These are phyloP conservation scores for Lachancea lanzarotensis DNA, from an alignment of 805 yeast genomes.

Conservation along the genomic window DNA sequence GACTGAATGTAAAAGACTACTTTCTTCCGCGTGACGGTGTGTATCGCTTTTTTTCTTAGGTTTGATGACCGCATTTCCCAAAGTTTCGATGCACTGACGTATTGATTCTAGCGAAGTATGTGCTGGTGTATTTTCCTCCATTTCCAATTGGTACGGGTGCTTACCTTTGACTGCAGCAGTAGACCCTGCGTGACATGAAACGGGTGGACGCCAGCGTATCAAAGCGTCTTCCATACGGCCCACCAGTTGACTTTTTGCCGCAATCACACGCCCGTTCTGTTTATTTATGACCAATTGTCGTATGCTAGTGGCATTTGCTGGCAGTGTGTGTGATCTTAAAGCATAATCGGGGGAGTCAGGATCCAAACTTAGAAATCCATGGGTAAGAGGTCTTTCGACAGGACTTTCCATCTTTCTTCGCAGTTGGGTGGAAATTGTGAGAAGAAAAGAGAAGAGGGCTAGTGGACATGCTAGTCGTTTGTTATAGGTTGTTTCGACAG, in stretches of 20 bases:
- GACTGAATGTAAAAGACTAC: neutral
- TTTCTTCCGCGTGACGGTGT: neutral
- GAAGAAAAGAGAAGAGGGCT: neutral
- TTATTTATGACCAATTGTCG: slow-evolving; percentile 25
- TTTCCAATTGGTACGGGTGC: slow-evolving; percentile 25
- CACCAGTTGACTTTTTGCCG: slow-evolving; percentile 15
- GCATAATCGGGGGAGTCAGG: slow-evolving; percentile 1
- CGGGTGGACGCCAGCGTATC: slow-evolving; percentile 26
- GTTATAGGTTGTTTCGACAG: too few relatives aligned
- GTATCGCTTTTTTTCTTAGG: neutral
- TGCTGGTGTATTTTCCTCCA: neutral
- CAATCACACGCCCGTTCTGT: slow-evolving; percentile 18
- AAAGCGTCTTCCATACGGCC: slow-evolving; percentile 25
- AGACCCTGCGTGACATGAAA: slow-evolving; percentile 21
- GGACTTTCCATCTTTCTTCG: neutral
- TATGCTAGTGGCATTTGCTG: slow-evolving; percentile 9
- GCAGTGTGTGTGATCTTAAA: slow-evolving; percentile 5
- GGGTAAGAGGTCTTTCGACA: slow-evolving; percentile 5
- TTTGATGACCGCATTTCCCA: neutral
- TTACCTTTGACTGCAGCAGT: slow-evolving; percentile 22
- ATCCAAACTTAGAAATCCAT: neutral
- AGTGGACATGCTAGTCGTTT: too few relatives aligned
- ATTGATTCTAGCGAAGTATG: slow-evolving; percentile 2
- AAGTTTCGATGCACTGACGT: slow-evolving; percentile 4
- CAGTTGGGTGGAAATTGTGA: neutral